Percentiles rank a stretch among this genome's conserved stretches.
Conservation (phyloP, 352 stramenopile species). For the Globisporangium rhizosaccharum region DNA sequence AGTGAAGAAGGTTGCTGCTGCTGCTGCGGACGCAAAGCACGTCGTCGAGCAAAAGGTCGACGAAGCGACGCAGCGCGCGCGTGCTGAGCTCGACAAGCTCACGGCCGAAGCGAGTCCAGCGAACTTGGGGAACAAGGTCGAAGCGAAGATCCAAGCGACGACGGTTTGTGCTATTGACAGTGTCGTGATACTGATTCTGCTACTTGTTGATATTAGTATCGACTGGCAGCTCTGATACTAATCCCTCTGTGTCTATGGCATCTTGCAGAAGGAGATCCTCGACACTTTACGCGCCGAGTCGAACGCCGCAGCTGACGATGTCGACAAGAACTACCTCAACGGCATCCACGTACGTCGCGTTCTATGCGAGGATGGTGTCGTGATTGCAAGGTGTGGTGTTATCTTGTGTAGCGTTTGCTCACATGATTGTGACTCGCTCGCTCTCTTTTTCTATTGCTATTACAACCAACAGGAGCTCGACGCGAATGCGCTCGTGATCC, state of each 20-base stretch:
- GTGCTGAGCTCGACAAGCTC: slow-evolving; percentile 56
- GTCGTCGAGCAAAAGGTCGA: slow-evolving; percentile 62
- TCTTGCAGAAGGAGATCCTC: slow-evolving; percentile 49
- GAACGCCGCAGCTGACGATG: slow-evolving; percentile 41
- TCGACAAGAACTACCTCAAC: slow-evolving; percentile 76
- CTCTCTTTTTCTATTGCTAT: background rate
- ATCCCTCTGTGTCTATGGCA: slow-evolving; percentile 2
- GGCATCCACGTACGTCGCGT: slow-evolving; percentile 43
- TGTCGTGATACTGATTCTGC: background rate
- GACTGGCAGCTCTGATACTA: background rate
- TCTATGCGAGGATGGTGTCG: background rate
- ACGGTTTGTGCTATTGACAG: slow-evolving; percentile 27
- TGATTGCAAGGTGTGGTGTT: background rate
- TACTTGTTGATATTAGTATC: background rate
- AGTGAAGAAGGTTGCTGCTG: slow-evolving; percentile 25
- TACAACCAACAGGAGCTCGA: slow-evolving; percentile 46
- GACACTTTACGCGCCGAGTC: slow-evolving; percentile 58
- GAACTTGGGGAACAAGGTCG: slow-evolving; percentile 35
- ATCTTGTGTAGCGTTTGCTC: background rate
- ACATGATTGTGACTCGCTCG: background rate
- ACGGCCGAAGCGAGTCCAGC: slow-evolving; percentile 39
- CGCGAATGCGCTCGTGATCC: slow-evolving; percentile 61
- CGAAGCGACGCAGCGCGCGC: slow-evolving; percentile 48
- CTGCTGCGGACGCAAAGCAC: slow-evolving; percentile 20
- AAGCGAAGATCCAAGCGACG: slow-evolving; percentile 63